Base-by-base conservation (phyloP, 495 filamentous ascomycete species). In the Tuber calosporum region DNA sequence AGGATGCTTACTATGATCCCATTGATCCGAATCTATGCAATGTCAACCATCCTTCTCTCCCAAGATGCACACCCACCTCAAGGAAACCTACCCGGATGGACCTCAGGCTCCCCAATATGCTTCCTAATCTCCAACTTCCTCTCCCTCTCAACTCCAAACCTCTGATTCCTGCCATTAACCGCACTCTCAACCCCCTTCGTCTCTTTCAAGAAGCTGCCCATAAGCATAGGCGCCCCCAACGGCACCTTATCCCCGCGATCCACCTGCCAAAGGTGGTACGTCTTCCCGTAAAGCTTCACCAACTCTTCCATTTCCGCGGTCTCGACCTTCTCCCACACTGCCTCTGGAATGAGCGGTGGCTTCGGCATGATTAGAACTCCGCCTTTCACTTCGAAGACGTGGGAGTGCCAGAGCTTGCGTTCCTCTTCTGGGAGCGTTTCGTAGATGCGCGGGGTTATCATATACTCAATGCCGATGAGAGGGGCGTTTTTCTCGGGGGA, bases 201-300 rank as follows among this genome's bases (percentile, higher is more conserved):
- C 45, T 86, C 83, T 6, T 83, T 82, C 19, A 87, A 89, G 79
- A 90, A 90, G 80, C 90, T 93, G 58, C 86, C 88, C 92, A 95
- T 94, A 75, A 96, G 83, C 84, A 90, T 83, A 73, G 92, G 91
- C 82, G 84, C 83, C 0, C 93, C 92, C 72, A 95, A 79, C 34
- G 92, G 92, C 77, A 97, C 77, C 76, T 87, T 81, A 79, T 95
- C 87, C 8, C 94, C 93, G n/a, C 88, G 84, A 81, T 96, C 92
- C 39, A 90, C 87, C 86, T 96, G 92, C 93, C 93, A 97, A 69
- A 95, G 84, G 80, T 93, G 93, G 83, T 90, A 97, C n/a, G 90
- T 88, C 82, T 96, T 96, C n/a, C 93, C 93, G 75, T 96, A 96
- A 8, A 94, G 77, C 20, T 85, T 82, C 3, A 89, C 80, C 11